phyloP scores from a whole-genome alignment of 169 alveolate genomes.

The Ichthyophthirius multifiliis region DNA sequence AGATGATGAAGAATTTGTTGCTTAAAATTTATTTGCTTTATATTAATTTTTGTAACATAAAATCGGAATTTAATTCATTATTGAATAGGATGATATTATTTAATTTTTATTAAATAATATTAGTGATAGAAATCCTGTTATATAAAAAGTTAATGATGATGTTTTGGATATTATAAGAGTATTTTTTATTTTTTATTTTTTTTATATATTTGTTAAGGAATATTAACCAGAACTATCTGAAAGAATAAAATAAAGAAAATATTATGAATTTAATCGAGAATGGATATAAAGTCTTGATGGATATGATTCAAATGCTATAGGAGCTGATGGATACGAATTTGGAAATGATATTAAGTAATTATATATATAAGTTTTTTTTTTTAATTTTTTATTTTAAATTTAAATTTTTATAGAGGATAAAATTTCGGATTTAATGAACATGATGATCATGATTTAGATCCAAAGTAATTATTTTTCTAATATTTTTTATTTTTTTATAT shows the following conservation, averaged over 20 bases:
- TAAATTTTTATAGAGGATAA: neutral
- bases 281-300: conserved; percentile 64
- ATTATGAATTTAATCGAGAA: conserved; percentile 69
- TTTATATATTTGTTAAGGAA: conserved; percentile 32
- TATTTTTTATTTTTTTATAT: neutral
- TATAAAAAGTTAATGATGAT: conserved; percentile 57
- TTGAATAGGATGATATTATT: conserved; percentile 73
- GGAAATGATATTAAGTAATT: conserved; percentile 3
- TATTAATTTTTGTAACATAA: conserved; percentile 73
- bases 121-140: conserved; percentile 72
- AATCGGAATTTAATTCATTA: conserved; percentile 65
- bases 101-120: conserved; percentile 62
- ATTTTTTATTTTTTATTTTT: neutral
- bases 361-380: neutral
- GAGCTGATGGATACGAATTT: conserved; percentile 2
- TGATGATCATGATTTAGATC: neutral
- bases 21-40: conserved; percentile 67
- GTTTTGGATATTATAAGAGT: conserved; percentile 55
- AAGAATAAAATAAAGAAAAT: conserved; percentile 72
- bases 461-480: neutral
- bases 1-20: conserved; percentile 85
- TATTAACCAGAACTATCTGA: conserved; percentile 79
- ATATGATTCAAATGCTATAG: conserved; percentile 25
- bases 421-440: neutral
- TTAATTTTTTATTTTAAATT: neutral